Base-by-base conservation (phyloP, 2,329 filamentous ascomycete genomes). In the Huntiella bhutanensis region DNA sequence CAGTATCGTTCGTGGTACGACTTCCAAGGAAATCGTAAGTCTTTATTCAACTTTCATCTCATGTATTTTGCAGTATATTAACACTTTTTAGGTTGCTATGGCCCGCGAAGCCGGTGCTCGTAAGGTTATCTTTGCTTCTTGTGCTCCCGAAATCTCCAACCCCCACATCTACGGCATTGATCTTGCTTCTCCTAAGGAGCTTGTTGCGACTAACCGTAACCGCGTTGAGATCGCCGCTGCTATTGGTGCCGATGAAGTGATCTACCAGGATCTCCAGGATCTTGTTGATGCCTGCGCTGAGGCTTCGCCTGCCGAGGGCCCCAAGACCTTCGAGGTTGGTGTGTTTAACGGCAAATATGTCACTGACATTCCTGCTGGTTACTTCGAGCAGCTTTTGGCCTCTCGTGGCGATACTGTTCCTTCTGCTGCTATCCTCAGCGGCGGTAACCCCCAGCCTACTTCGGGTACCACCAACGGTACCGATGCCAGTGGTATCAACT, bases 321-420 rank as follows among this genome's bases (percentile, higher is more conserved):
- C 71, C 51, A 67, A 67, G 6, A 67, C 79, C 47, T 95, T 95
- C 53, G 88, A 96, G 58, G 77, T 92, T 2, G 87, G 88, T 46
- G 87, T 95, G 6, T 95, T 96, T 65, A 85, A 78, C 57, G 88
- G 88, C 40, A 75, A 77, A 52, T 95, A 95, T 61, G 70, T 83
- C 51, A 95, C 88, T 0, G 75, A 76, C 0, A 81, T 95, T 1
- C 73, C 80, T 1, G 71, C 77, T 5, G 77, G 73, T 34, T 95
- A 95, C 63, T 91, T 95, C 54, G 75, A 83, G 53, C 82, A 85
- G 55, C 68, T 92, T 4, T 79, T 83, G 61, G 66, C 70, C 49
- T 62, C 86, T 13, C 70, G 83, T 45, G 81, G 80, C 41, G 77
- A 83, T 59, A 38, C 35, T 10, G 22, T 36, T n/a, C 28, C 28